Evolutionary conservation across 352 stramenopile genomes (phyloP).

Genomic region (Saprolegnia parasitica): DNA sequence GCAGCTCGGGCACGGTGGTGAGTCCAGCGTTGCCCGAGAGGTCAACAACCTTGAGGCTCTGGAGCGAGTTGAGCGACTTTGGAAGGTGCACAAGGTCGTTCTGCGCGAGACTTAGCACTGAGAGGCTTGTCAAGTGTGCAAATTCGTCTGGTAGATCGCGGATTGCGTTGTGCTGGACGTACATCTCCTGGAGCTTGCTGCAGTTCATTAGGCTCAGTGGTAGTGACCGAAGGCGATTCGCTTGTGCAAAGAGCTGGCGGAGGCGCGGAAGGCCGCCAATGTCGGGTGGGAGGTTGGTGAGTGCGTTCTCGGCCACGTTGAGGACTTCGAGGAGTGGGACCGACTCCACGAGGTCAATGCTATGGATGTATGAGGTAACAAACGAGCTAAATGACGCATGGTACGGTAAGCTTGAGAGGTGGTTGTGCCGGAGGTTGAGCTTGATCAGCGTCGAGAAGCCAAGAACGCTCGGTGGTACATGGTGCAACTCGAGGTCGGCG

Average conservation of each 20-base stretch:
- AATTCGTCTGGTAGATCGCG: conserved; percentile 25
- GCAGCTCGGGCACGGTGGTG: conserved; percentile 9
- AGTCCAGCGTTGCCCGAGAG: conserved; percentile 20
- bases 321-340: conserved; percentile 18
- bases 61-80: conserved; percentile 16
- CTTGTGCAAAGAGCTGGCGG: conserved; percentile 9
- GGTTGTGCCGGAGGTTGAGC: conserved; percentile 23
- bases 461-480: conserved; percentile 1
- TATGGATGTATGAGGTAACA: conserved; percentile 2
- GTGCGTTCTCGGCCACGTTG: conserved; percentile 22
- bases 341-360: conserved; percentile 22
- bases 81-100: conserved; percentile 19
- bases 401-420: conserved; percentile 19
- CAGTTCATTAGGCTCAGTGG: conserved; percentile 25
- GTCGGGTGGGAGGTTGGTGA: conserved; percentile 20
- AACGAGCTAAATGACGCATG: not conserved
- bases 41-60: conserved; percentile 22
- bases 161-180: conserved; percentile 24
- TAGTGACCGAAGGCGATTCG: conserved; percentile 20
- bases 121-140: conserved; percentile 10
- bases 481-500: not conserved
- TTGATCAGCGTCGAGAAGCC: conserved; percentile 12
- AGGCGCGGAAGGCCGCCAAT: conserved; percentile 23
- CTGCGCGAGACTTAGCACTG: conserved; percentile 18
- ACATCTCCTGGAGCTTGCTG: conserved; percentile 22